Conservation (phyloP, 352 stramenopile genomes). For the Pilasporangium apinafurcum region DNA sequence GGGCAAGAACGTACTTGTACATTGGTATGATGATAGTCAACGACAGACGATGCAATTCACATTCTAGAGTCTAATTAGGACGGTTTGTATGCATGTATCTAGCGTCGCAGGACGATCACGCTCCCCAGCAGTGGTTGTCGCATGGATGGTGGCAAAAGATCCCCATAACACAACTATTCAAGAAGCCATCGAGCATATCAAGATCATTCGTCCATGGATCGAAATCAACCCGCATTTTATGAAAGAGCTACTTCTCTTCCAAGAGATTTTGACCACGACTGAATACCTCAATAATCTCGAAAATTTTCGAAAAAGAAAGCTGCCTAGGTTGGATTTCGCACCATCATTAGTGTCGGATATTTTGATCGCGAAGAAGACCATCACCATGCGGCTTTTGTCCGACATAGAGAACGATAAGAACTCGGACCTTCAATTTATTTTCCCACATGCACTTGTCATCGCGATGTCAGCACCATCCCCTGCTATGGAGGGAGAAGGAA, state of each 20-base stretch:
- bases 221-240: slow-evolving; percentile 59
- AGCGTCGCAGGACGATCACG: slow-evolving; percentile 63
- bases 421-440: slow-evolving; percentile 43
- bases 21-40: no score
- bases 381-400: slow-evolving; percentile 63
- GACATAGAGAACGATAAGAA: slow-evolving; percentile 39
- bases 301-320: not conserved
- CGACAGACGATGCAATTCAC: no score
- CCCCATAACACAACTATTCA: slow-evolving; percentile 14
- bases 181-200: slow-evolving; percentile 32
- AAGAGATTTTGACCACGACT: slow-evolving; percentile 9
- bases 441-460: slow-evolving; percentile 19
- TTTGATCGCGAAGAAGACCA: slow-evolving; percentile 29
- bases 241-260: slow-evolving; percentile 37
- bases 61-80: no score
- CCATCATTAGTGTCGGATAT: slow-evolving; percentile 37
- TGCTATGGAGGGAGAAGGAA: not conserved
- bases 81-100: no score
- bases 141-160: slow-evolving; percentile 38
- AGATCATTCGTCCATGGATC: slow-evolving; percentile 62
- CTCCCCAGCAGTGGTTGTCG: slow-evolving; percentile 42
- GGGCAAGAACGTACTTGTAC: slow-evolving; percentile 55
- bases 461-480: slow-evolving; percentile 23
- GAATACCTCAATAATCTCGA: not conserved
- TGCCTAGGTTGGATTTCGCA: slow-evolving; percentile 58